phyloP scores from a whole-genome alignment of 768 basidiomycete species.

The Ramaria sp. region DNA sequence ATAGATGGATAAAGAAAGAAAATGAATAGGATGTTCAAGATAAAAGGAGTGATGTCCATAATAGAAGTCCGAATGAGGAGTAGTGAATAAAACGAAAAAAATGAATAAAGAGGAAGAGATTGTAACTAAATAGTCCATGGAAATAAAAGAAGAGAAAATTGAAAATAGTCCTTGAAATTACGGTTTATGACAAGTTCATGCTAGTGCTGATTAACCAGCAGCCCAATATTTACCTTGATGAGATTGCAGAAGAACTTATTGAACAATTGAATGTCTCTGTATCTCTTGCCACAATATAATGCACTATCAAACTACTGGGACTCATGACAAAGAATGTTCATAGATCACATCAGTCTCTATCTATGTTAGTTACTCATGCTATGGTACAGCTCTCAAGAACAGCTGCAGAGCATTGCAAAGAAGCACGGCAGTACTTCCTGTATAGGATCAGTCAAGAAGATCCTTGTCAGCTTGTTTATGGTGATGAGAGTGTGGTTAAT shows the following conservation, averaged over 20 bases:
- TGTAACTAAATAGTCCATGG: too few species aligned
- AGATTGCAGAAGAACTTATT: neutral
- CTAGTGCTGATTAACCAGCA: neutral
- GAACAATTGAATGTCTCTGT: neutral
- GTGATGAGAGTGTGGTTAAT: neutral
- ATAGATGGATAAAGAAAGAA: too few species aligned
- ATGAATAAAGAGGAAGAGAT: too few species aligned
- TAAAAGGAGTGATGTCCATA: too few species aligned
- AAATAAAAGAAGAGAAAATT: too few species aligned
- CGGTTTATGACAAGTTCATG: too few species aligned
- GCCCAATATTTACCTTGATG: neutral
- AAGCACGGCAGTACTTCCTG: neutral
- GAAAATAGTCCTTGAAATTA: too few species aligned
- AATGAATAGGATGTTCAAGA: too few species aligned
- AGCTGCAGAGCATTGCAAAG: neutral
- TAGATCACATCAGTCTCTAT: too few species aligned
- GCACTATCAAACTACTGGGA: neutral
- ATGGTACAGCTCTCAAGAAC: neutral
- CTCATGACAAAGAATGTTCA: neutral
- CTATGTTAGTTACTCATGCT: too few species aligned
- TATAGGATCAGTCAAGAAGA: neutral
- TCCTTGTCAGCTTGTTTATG: neutral
- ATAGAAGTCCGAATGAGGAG: too few species aligned
- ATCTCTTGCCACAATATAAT: neutral
- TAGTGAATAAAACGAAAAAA: too few species aligned